Conservation (phyloP, 176 grass and related monocot genomes). For the Bromus sterilis region DNA sequence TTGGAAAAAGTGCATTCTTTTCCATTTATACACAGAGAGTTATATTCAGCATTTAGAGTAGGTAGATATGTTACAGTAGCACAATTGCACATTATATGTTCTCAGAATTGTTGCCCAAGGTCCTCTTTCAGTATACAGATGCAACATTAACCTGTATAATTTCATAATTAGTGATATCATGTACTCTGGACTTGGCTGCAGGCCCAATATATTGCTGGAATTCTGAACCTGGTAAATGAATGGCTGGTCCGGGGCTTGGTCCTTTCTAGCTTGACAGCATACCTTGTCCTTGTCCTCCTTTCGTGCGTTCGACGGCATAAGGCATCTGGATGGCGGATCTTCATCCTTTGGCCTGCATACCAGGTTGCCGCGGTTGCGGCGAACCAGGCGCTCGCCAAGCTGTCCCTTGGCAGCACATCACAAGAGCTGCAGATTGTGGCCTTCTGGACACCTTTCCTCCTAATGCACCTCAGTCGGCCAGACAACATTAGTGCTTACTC, state of each 20-base stretch:
- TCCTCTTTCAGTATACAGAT: no score
- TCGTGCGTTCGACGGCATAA: not conserved
- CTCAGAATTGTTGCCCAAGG: no score
- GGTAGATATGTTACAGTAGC: no score
- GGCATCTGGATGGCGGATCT: not conserved
- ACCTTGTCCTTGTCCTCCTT: not conserved
- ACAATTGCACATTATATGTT: no score
- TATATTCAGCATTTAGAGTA: no score
- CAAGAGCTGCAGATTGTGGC: not conserved
- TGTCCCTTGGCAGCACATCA: not conserved
- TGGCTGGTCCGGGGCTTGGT: not conserved
- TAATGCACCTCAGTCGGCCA: not conserved
- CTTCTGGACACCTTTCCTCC: constrained; percentile 26
- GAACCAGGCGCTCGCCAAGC: constrained; percentile 10
- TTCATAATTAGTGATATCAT: not conserved
- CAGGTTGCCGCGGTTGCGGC: constrained; percentile 13
- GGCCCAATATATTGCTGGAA: not conserved
- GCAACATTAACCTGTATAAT: not conserved
- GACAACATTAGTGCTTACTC: not conserved
- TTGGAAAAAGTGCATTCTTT: no score
- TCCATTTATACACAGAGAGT: no score
- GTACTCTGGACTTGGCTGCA: not conserved
- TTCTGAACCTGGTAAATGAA: not conserved
- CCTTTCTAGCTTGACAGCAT: not conserved
- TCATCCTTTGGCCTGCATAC: constrained; percentile 17